Evolutionary conservation across 1,139 yeast genomes (phyloP).

Genomic region (Diutina mesorugosa): DNA sequence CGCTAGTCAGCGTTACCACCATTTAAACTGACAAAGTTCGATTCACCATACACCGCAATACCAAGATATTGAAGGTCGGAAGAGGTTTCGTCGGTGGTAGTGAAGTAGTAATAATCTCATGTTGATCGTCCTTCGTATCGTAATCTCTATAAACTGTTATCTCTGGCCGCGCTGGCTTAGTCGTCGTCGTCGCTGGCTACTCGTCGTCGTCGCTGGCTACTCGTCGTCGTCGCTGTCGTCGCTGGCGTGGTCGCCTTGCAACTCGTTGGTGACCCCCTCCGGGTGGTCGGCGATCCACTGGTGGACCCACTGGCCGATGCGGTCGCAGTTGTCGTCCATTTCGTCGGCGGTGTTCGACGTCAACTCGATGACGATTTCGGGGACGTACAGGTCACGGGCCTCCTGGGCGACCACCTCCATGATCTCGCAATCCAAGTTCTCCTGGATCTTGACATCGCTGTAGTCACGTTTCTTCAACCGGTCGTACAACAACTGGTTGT

Average conservation of each 20-base stretch:
- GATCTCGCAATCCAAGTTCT: conserved; percentile 90
- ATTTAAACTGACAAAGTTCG: too few relatives aligned
- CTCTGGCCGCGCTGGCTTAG: too few relatives aligned
- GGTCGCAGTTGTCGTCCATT: conserved; percentile 65
- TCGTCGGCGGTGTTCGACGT: conserved; percentile 61
- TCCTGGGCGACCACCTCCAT: conserved; percentile 88
- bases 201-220: too few relatives aligned
- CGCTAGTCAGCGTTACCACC: too few relatives aligned
- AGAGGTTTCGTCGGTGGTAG: too few relatives aligned
- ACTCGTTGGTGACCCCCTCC: conserved; percentile 26
- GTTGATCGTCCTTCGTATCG: too few relatives aligned
- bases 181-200: neutral
- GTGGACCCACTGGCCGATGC: conserved; percentile 62
- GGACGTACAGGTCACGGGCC: conserved; percentile 70
- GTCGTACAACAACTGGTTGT: conserved; percentile 59
- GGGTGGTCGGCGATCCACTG: conserved; percentile 49
- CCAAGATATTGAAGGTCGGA: too few relatives aligned
- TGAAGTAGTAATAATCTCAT: too few relatives aligned
- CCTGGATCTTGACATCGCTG: conserved; percentile 69
- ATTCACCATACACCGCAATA: too few relatives aligned
- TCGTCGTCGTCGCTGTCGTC: conserved; percentile 2
- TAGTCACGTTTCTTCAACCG: conserved; percentile 66
- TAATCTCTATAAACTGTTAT: too few relatives aligned
- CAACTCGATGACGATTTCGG: conserved; percentile 72
- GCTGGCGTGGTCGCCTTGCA: conserved; percentile 4